Evolutionary conservation across 371 early-diverging fungal genomes (phyloP).

Genomic region (Mucor sp.): DNA sequence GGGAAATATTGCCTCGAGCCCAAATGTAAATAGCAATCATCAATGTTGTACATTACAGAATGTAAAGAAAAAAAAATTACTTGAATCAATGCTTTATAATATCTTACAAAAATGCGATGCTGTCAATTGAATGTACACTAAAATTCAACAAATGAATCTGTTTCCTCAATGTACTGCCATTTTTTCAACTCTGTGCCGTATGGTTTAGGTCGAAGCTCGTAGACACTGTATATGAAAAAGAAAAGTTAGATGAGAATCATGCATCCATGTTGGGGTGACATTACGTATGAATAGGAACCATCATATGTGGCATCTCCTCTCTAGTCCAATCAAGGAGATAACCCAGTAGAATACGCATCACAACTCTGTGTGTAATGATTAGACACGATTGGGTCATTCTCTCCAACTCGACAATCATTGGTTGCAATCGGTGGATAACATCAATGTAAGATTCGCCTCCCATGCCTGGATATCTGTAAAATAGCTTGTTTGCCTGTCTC

Average conservation of each 20-base stretch:
- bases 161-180: constrained; percentile 56
- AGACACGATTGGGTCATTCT: constrained; percentile 75
- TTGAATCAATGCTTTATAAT: background rate
- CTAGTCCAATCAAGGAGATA: constrained; percentile 76
- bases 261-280: background rate
- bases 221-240: constrained; percentile 28
- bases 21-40: background rate
- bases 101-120: background rate
- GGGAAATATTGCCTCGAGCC: background rate
- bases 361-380: constrained; percentile 78
- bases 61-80: background rate
- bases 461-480: constrained; percentile 84
- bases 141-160: constrained; percentile 53
- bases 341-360: constrained; percentile 78
- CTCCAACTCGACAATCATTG: constrained; percentile 85
- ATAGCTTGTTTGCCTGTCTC: constrained; percentile 72
- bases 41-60: too few relatives aligned
- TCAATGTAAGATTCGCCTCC: constrained; percentile 86
- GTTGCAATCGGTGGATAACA: constrained; percentile 82
- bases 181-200: constrained; percentile 75
- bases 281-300: constrained; percentile 57
- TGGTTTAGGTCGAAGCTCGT: constrained; percentile 71
- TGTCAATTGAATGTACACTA: background rate
- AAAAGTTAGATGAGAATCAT: background rate
- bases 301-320: constrained; percentile 69